Evolutionary conservation across 2,329 filamentous ascomycete species (phyloP), one percentile per base, ranked within the genome.

Genomic region (Colletotrichum karsti): DNA sequence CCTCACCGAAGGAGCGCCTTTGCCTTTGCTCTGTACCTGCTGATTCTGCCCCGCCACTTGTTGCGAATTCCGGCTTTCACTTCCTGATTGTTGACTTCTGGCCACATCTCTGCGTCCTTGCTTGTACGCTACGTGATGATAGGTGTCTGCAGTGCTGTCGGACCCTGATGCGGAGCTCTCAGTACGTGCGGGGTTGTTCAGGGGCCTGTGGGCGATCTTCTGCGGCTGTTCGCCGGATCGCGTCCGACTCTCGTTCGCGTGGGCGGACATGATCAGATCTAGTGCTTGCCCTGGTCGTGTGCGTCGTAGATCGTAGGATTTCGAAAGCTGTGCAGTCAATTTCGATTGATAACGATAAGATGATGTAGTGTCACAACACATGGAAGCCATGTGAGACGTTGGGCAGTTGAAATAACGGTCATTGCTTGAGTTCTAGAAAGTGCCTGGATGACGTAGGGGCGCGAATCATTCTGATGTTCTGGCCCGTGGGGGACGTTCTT

Each of bases 1-100:
- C n/a, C 55, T 18, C 8, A 70, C 54, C 1, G 67, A 63, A 7
- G 67, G 67, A 2, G 58, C 67, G 10, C 48, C 67, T 3, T 54
- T 68, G 53, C 60, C 26, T 5, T 30, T 59, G 5, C 18, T 22
- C 24, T 59, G 53, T 24, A 65, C 39, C 8, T 41, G 60, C 33
- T 42, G 41, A 7, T 65, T 50, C n/a, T 65, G 65, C 22, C 53
- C 30, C 9, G 46, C 54, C 3, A 65, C 7, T 22, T 65, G 64
- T 4, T 64, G 65, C 10, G 13, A 39, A 0, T 12, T 15, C 13
- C 54, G 62, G 9, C 22, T 18, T 13, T 26, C n/a, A 2, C 30
- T 20, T 1, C 18, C 37, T 0, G 7, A 15, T 13, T 58, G 24
- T 12, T 58, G 39, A 7, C 18, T 20, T 20, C 37, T 13, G 7